Evolutionary conservation across 2,329 filamentous ascomycete species (phyloP), one percentile per base, ranked within the genome.

Genomic region (Coleophoma crateriformis): DNA sequence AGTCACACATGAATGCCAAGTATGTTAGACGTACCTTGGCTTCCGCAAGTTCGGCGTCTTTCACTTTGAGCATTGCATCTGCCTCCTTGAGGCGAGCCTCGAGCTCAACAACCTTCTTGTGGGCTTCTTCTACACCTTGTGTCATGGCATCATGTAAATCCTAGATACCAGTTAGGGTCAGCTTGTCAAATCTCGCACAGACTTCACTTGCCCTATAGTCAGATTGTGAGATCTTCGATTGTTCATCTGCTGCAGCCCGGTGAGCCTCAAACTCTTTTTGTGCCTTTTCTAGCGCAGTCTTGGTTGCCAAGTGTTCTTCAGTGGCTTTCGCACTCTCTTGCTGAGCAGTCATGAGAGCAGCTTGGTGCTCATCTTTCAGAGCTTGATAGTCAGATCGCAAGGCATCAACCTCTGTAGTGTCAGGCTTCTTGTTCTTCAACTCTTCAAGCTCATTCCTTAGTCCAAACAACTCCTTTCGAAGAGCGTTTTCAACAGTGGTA

Each of bases 81-180:
- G 56, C 47, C 48, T 64, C 71, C 67, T 75, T 79, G 45, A 70
- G 49, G 47, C 65, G 60, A 45, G 67, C 67, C 47, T 71, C 67
- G 51, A 68, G 61, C 53, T 70, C 68, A n/a, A 56, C 48, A 34
- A 51, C 55, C 39, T 62, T 64, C 47, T 62, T 62, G 40, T 60
- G 58, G 46, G 77, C 76, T 59, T 84, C 80, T 61, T 84, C 80
- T 2, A 82, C 72, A 47, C 84, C 68, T 56, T 77, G 67, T 4
- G 77, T 82, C 70, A 85, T 73, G 52, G 76, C 81, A 46, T 85
- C 79, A 61, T 81, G 78, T 69, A 85, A 77, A 54, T 83, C 79
- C 61, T 78, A 74, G 65, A n/a, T n/a, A 33, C 6, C 81, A 83
- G 62, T 83, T 79, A n/a, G 74, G 71, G 63, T 73, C 71, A 43